Percentiles rank a stretch among this genome's conserved stretches.
Conservation (phyloP, 1,139 yeast species). For the Pichia terricola region DNA sequence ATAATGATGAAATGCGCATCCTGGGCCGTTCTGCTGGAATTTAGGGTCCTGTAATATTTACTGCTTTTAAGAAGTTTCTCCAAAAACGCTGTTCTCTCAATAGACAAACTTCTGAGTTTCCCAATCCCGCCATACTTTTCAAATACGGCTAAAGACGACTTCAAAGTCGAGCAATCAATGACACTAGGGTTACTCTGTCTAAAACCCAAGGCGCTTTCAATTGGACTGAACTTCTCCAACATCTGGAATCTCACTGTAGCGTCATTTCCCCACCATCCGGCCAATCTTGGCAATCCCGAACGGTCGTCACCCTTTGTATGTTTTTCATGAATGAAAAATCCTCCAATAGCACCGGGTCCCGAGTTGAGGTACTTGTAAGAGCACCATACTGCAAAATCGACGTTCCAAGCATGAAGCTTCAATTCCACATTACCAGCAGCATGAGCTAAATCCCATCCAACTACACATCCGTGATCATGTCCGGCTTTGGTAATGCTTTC, state of each 20-base stretch:
- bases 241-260: conserved; percentile 62
- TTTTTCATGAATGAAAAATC: conserved; percentile 60
- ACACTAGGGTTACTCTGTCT: conserved; percentile 93
- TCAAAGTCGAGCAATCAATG: conserved; percentile 64
- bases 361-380: conserved; percentile 83
- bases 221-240: conserved; percentile 73
- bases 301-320: conserved; percentile 26
- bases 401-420: conserved; percentile 74
- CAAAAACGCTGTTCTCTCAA: conserved; percentile 49
- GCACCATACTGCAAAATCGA: conserved; percentile 93
- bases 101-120: conserved; percentile 45
- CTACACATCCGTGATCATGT: conserved; percentile 44
- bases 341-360: conserved; percentile 91
- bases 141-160: conserved; percentile 57
- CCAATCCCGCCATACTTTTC: conserved; percentile 55
- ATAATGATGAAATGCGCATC: conserved; percentile 47
- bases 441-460: conserved; percentile 96
- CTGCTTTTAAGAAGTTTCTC: conserved; percentile 37
- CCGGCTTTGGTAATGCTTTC: conserved; percentile 53
- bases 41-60: conserved; percentile 33
- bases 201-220: conserved; percentile 74
- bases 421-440: conserved; percentile 84
- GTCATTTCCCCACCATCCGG: conserved; percentile 98
- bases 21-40: conserved; percentile 11
- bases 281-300: conserved; percentile 51